These are phyloP conservation scores for Carex myosuroides DNA, from an alignment of 176 grass and related monocot genomes.

Conservation along the genomic window DNA sequence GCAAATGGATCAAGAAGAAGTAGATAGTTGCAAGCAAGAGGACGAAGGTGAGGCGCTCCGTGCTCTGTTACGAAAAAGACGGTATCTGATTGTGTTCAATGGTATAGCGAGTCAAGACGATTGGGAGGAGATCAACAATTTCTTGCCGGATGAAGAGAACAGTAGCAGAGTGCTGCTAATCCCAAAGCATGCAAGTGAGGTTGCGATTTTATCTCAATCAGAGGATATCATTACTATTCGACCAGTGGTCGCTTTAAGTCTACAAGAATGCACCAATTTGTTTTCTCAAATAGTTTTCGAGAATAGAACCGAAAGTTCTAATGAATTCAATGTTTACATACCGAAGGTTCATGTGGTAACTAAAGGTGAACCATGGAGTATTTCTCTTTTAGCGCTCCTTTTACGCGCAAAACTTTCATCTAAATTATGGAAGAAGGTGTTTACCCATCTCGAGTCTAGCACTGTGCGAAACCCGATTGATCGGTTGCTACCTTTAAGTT, in stretches of 20 bases:
- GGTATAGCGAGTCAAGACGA: not conserved
- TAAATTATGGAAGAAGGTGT: conserved; percentile 19
- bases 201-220: not conserved
- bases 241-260: not conserved
- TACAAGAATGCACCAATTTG: not conserved
- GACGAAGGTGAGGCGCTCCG: not conserved
- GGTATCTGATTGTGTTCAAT: not conserved
- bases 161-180: conserved; percentile 28
- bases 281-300: conserved; percentile 1
- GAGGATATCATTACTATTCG: not conserved
- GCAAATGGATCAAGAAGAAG: conserved; percentile 5
- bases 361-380: conserved; percentile 12
- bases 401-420: conserved; percentile 24
- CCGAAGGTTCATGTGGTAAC: not conserved
- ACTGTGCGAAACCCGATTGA: not conserved
- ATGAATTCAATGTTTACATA: not conserved
- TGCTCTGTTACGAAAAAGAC: not conserved
- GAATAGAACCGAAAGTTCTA: not conserved
- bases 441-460: conserved; percentile 6
- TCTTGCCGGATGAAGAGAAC: conserved; percentile 10
- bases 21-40: not conserved
- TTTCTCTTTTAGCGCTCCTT: conserved; percentile 26
- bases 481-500: conserved; percentile 26
- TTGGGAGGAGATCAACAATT: not conserved
- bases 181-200: not conserved